These are phyloP conservation scores for Ogataea methylovora DNA, from an alignment of 805 yeast genomes.

Conservation along the genomic window DNA sequence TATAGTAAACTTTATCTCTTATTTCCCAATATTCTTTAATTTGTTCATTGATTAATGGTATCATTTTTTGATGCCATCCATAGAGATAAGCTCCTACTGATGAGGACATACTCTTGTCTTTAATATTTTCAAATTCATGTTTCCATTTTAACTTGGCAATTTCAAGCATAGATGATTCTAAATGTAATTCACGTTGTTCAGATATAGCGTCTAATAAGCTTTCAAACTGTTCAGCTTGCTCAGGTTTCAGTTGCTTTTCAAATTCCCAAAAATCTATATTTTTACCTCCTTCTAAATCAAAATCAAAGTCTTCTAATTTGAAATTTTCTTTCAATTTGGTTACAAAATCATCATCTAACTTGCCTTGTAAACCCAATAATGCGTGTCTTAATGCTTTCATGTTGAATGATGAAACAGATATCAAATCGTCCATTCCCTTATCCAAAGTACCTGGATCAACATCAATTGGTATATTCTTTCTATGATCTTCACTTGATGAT, in stretches of 20 bases:
- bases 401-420: constrained; percentile 70
- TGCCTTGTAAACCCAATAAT: constrained; percentile 40
- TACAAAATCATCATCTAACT: constrained; percentile 3
- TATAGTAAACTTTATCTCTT: constrained; percentile 10
- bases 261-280: constrained; percentile 56
- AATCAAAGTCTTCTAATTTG: neutral
- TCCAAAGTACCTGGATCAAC: constrained; percentile 36
- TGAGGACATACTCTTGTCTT: constrained; percentile 38
- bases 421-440: constrained; percentile 46
- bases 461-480: no score
- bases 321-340: neutral
- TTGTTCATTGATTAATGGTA: constrained; percentile 66
- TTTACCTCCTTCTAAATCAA: constrained; percentile 4
- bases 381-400: constrained; percentile 74
- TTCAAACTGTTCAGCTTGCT: constrained; percentile 50
- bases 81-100: constrained; percentile 69
- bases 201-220: constrained; percentile 62
- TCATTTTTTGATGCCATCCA: constrained; percentile 74
- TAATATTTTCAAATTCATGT: constrained; percentile 54
- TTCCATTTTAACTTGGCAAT: constrained; percentile 90
- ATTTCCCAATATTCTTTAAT: constrained; percentile 45
- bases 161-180: constrained; percentile 75
- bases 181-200: constrained; percentile 61
- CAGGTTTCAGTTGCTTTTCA: constrained; percentile 43
- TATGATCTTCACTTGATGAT: no score